phyloP scores from a whole-genome alignment of 345 rosid genomes.

The Dovyalis caffra region DNA sequence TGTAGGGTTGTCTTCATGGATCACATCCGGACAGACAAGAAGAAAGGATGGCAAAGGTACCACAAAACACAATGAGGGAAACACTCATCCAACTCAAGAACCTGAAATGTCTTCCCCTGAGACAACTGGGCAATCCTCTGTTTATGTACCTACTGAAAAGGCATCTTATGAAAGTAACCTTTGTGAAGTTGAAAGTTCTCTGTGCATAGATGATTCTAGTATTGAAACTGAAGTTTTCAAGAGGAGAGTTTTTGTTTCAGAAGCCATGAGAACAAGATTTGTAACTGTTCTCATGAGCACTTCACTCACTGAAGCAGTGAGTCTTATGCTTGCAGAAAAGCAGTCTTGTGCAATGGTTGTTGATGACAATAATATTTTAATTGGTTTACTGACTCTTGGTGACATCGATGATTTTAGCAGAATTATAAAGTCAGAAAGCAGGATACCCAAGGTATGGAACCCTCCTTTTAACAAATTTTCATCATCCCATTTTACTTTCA shows the following conservation, averaged over 20 bases:
- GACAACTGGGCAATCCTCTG: slow-evolving; percentile 21
- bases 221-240: slow-evolving; percentile 40
- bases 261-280: slow-evolving; percentile 88
- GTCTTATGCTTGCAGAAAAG: slow-evolving; percentile 84
- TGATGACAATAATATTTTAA: slow-evolving; percentile 56
- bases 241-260: slow-evolving; percentile 58
- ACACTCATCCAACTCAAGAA: slow-evolving; percentile 28
- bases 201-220: slow-evolving; percentile 58
- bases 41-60: slow-evolving; percentile 51
- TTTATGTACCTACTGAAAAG: slow-evolving; percentile 20
- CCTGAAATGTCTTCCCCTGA: slow-evolving; percentile 26
- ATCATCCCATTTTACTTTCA: background rate
- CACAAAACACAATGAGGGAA: slow-evolving; percentile 34
- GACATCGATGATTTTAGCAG: slow-evolving; percentile 63
- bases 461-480: background rate
- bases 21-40: slow-evolving; percentile 74
- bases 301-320: slow-evolving; percentile 65
- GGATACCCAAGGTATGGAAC: slow-evolving; percentile 51
- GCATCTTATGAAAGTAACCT: slow-evolving; percentile 45
- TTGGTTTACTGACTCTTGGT: slow-evolving; percentile 61
- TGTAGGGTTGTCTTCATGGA: slow-evolving; percentile 91
- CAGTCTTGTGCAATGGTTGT: slow-evolving; percentile 80
- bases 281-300: slow-evolving; percentile 65
- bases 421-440: slow-evolving; percentile 36
- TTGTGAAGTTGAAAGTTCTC: slow-evolving; percentile 90